These are phyloP conservation scores for Fusarium zealandicum DNA, from an alignment of 2,329 filamentous ascomycete species.

Conservation along the genomic window DNA sequence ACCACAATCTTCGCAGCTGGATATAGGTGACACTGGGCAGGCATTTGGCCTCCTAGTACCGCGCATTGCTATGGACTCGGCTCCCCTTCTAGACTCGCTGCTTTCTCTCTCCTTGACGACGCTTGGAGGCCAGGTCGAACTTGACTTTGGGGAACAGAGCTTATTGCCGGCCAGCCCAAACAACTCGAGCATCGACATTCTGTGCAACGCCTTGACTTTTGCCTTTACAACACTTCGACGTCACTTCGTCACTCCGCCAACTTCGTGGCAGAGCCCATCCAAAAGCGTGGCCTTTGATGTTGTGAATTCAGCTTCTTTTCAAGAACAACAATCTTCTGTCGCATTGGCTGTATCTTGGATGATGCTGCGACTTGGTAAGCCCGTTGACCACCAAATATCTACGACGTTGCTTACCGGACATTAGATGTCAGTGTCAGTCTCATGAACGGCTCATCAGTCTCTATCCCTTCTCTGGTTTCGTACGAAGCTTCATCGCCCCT, in stretches of 20 bases:
- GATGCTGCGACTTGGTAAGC: slow-evolving; percentile 41
- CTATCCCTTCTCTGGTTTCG: slow-evolving; percentile 37
- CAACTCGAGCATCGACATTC: slow-evolving; percentile 6
- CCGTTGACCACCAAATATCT: background rate
- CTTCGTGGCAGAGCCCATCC: slow-evolving; percentile 33
- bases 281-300: slow-evolving; percentile 20
- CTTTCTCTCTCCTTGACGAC: slow-evolving; percentile 37
- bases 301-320: slow-evolving; percentile 23
- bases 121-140: slow-evolving; percentile 19
- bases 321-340: slow-evolving; percentile 22
- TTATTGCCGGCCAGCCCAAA: slow-evolving; percentile 13
- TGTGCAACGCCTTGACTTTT: slow-evolving; percentile 20
- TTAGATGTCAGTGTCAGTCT: slow-evolving; percentile 42
- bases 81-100: slow-evolving; percentile 38
- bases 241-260: slow-evolving; percentile 26
- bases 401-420: background rate
- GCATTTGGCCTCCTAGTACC: slow-evolving; percentile 50
- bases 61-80: slow-evolving; percentile 40
- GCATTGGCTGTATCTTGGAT: slow-evolving; percentile 36
- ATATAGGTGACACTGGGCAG: slow-evolving; percentile 52
- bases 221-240: slow-evolving; percentile 21
- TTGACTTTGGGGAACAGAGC: slow-evolving; percentile 7
- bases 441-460: slow-evolving; percentile 38
- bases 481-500: slow-evolving; percentile 29
- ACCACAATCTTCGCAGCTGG: slow-evolving; percentile 44